Percentiles rank a stretch among this genome's conserved stretches.
Conservation (phyloP, 106 monocot genomes). For the Acorus calamus region DNA sequence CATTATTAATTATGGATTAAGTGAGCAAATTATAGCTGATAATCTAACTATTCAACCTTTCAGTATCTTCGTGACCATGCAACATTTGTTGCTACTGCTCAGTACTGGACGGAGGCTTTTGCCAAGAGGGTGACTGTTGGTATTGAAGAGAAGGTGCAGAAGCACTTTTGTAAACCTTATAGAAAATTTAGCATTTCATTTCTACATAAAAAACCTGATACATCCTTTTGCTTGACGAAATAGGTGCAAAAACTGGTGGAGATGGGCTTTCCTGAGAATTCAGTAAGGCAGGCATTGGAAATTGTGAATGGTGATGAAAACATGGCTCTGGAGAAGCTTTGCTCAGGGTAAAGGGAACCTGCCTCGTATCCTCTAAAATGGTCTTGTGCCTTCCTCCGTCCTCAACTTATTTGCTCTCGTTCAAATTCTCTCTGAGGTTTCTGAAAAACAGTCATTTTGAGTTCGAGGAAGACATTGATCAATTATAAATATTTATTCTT, state of each 20-base stretch:
- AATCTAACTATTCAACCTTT: background rate
- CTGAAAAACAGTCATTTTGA: too few species aligned
- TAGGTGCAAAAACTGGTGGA: conserved; percentile 89
- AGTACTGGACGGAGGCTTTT: conserved; percentile 92
- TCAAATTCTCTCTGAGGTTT: too few species aligned
- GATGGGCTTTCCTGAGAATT: conserved; percentile 84
- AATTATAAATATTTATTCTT: too few species aligned
- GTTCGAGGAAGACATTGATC: too few species aligned
- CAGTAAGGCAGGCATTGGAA: conserved; percentile 60
- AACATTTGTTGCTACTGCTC: conserved; percentile 74
- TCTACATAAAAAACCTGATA: background rate
- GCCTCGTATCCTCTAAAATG: background rate
- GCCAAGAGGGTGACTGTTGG: conserved; percentile 66
- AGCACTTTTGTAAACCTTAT: too few species aligned
- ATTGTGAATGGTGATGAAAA: conserved; percentile 90
- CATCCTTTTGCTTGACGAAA: background rate
- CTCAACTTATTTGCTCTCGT: background rate
- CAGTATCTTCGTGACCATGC: conserved; percentile 79
- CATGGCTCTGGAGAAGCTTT: conserved; percentile 84
- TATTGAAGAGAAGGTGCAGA: conserved; percentile 80
- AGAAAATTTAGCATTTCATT: too few species aligned
- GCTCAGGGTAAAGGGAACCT: conserved; percentile 34
- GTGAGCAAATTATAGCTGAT: too few species aligned
- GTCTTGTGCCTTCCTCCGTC: too few species aligned
- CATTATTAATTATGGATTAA: too few species aligned